These are phyloP conservation scores for Sporothrix curviconia DNA, from an alignment of 2,329 filamentous ascomycete species.

Conservation along the genomic window DNA sequence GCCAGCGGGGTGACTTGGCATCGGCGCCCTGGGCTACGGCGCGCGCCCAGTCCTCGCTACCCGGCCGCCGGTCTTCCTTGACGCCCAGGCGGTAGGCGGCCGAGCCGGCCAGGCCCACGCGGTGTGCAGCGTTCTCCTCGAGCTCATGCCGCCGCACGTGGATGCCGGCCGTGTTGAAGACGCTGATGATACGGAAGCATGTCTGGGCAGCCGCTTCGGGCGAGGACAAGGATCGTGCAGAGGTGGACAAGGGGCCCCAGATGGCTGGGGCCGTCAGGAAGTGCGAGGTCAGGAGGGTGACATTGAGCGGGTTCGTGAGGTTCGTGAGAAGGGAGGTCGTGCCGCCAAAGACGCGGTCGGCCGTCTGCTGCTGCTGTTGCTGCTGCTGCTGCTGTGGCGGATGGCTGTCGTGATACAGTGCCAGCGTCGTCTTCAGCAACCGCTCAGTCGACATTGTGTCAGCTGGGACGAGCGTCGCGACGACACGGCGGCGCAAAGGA, in stretches of 20 bases:
- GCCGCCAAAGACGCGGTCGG: constrained; percentile 55
- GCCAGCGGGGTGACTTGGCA: constrained; percentile 62
- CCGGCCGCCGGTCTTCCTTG: constrained; percentile 26
- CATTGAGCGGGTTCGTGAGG: constrained; percentile 68
- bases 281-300: constrained; percentile 65
- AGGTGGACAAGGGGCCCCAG: constrained; percentile 41
- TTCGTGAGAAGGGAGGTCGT: constrained; percentile 61
- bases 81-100: constrained; percentile 8
- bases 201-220: constrained; percentile 44
- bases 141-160: constrained; percentile 45
- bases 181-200: constrained; percentile 60
- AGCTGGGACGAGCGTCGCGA: too few species aligned
- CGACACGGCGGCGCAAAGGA: too few species aligned
- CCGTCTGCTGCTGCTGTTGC: constrained; percentile 27
- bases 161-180: constrained; percentile 62
- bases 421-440: constrained; percentile 59
- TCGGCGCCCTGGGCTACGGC: constrained; percentile 53
- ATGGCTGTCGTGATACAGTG: constrained; percentile 49
- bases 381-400: background rate
- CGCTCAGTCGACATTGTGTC: constrained; percentile 57
- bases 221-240: background rate
- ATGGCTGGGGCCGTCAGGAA: constrained; percentile 65
- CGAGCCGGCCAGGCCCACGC: constrained; percentile 15
- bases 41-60: constrained; percentile 48
- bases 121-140: constrained; percentile 32